Conservation (phyloP, 2,329 filamentous ascomycete genomes). For the Fusarium sp. region DNA sequence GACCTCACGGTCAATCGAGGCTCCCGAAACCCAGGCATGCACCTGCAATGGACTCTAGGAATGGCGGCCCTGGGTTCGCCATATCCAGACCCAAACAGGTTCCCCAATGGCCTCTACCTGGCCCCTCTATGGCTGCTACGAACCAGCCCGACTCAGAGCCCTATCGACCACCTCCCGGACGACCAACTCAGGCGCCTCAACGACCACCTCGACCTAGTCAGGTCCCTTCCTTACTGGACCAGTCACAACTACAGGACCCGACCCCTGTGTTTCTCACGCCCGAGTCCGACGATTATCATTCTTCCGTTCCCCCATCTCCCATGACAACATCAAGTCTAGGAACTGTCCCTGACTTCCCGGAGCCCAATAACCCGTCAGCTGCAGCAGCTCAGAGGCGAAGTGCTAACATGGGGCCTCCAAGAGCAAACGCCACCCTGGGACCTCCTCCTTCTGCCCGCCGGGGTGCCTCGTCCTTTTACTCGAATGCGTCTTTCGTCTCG, state of each 20-base stretch:
- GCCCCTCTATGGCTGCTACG: constrained; percentile 51
- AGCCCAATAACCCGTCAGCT: constrained; percentile 51
- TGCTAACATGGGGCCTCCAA: constrained; percentile 56
- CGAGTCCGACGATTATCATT: constrained; percentile 50
- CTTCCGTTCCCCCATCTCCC: constrained; percentile 60
- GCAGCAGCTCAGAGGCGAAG: constrained; percentile 57
- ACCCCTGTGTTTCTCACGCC: constrained; percentile 61
- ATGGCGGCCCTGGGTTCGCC: constrained; percentile 49
- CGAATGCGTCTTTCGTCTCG: constrained; percentile 73
- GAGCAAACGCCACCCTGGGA: constrained; percentile 66
- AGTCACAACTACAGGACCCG: constrained; percentile 65
- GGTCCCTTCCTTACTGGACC: constrained; percentile 69
- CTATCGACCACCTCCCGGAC: constrained; percentile 63
- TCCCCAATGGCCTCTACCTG: constrained; percentile 66
- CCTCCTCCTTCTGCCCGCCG: constrained; percentile 70
- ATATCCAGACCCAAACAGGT: constrained; percentile 66
- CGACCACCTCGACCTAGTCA: constrained; percentile 69
- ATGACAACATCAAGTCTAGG: constrained; percentile 65
- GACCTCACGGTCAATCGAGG: constrained; percentile 31
- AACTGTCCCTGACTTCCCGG: constrained; percentile 69
- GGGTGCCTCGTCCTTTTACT: constrained; percentile 73
- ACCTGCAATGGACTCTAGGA: constrained; percentile 35
- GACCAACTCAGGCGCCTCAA: constrained; percentile 62
- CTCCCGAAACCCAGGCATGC: constrained; percentile 30
- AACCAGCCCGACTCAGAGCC: constrained; percentile 51